Conservation (phyloP, 306 rosid genomes). For the Abrus pulchellus region DNA sequence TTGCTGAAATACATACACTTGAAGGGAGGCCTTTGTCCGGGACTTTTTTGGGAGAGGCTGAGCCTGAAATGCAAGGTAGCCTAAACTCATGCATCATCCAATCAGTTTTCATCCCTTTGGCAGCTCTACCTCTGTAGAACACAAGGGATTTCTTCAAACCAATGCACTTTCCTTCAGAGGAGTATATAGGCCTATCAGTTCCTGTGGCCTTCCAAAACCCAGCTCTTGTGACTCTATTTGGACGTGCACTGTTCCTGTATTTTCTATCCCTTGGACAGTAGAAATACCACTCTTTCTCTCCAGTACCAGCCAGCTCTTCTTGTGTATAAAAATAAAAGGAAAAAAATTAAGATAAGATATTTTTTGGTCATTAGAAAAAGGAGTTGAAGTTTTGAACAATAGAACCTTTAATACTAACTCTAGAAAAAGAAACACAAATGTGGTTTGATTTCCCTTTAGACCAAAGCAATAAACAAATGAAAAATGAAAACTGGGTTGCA, state of each 20-base stretch:
- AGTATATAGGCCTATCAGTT: conserved; percentile 79
- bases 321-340: conserved; percentile 20
- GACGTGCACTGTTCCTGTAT: conserved; percentile 78
- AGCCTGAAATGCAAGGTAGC: conserved; percentile 58
- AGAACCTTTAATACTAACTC: not conserved
- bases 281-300: conserved; percentile 89
- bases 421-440: not conserved
- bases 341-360: not conserved
- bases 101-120: conserved; percentile 81
- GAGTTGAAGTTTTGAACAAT: not conserved
- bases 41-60: conserved; percentile 55
- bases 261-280: conserved; percentile 85
- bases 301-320: conserved; percentile 70
- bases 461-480: not conserved
- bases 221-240: conserved; percentile 78
- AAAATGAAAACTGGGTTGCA: conserved; percentile 14
- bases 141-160: conserved; percentile 91
- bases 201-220: conserved; percentile 97
- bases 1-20: conserved; percentile 54
- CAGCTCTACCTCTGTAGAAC: conserved; percentile 84
- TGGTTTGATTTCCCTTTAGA: not conserved
- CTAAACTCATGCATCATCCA: conserved; percentile 98
- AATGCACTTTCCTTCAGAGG: conserved; percentile 76
- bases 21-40: conserved; percentile 64
- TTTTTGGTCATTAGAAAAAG: not conserved